Evolutionary conservation across 495 filamentous ascomycete species (phyloP), one percentile per base, ranked within the genome.

Genomic region (Pseudoneurospora amorphoporcata): DNA sequence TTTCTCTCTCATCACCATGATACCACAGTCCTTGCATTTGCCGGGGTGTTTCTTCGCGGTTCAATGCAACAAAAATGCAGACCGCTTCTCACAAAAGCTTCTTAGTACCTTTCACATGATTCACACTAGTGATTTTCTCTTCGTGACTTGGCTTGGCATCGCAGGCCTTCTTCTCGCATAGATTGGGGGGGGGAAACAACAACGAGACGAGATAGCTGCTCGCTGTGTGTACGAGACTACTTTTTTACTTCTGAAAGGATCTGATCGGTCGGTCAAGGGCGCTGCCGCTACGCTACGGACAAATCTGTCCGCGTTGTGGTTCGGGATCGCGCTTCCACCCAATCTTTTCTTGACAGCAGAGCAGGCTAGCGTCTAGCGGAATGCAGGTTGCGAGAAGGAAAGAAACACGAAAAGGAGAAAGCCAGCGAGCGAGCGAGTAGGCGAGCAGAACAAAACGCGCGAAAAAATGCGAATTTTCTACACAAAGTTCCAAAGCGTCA

Each of bases 21-120:
- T 79, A 78, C 76, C 76, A 79, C 71, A 75, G 75, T 72, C 61
- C 53, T 65, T 16, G 29, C 12, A 65, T 65, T 65, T 65, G 53
- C 53, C 32, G 29, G 53, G 53, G 53, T 71, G 29, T 68, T 71
- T 65, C 41, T 53, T 58, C 47, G 53, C 53, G 53, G 53, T 65
- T 14, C 23, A 12, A 65, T 65, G 53, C 53, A 40, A 40, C 39
- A 65, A 65, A 65, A 35, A 65, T 65, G 53, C 53, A 65, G 53
- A 65, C 53, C 53, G 53, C 53, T 65, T 65, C 53, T 65, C 53
- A 65, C 53, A 65, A 35, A 17, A 37, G 23, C 53, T 65, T 35
- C 6, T 65, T 37, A 23, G 23, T 23, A 61, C 12, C 29, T 61
- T 61, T 58, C 23, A 61, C 53, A 61, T 61, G 53, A 32, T 61